A percentile compares a stretch with the other conserved stretches of the same genome.
These are phyloP conservation scores for Mycena capillaripes DNA, from an alignment of 768 basidiomycete species.

Conservation along the genomic window DNA sequence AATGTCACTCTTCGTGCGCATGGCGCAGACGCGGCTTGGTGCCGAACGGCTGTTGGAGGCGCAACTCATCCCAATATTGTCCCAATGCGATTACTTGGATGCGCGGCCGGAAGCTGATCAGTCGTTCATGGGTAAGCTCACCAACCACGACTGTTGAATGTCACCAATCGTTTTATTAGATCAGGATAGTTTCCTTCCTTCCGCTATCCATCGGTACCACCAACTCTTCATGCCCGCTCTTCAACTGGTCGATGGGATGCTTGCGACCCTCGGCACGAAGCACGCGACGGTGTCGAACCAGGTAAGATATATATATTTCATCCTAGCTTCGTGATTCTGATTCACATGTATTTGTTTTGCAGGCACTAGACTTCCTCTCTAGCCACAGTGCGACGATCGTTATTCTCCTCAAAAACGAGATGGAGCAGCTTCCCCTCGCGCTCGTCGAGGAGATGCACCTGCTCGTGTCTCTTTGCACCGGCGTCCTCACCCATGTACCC, in stretches of 20 bases:
- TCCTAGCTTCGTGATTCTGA: neutral
- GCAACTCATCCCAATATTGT: constrained; percentile 79
- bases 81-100: constrained; percentile 90
- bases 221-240: constrained; percentile 90
- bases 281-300: constrained; percentile 80
- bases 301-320: constrained; percentile 52
- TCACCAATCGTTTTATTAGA: constrained; percentile 60
- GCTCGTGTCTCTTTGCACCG: constrained; percentile 78
- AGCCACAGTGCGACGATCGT: constrained; percentile 88
- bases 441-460: constrained; percentile 86
- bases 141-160: neutral
- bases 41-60: constrained; percentile 89
- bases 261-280: constrained; percentile 81
- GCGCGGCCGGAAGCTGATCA: constrained; percentile 88
- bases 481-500: constrained; percentile 78
- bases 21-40: constrained; percentile 86
- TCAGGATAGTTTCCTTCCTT: constrained; percentile 88
- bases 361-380: constrained; percentile 87
- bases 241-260: constrained; percentile 82
- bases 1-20: constrained; percentile 88
- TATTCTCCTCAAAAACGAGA: constrained; percentile 84
- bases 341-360: too few species aligned
- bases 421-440: constrained; percentile 70
- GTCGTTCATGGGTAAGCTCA: constrained; percentile 78
- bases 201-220: constrained; percentile 90